Conservation (phyloP, 106 monocot genomes). For the Phalaenopsis equestris region DNA sequence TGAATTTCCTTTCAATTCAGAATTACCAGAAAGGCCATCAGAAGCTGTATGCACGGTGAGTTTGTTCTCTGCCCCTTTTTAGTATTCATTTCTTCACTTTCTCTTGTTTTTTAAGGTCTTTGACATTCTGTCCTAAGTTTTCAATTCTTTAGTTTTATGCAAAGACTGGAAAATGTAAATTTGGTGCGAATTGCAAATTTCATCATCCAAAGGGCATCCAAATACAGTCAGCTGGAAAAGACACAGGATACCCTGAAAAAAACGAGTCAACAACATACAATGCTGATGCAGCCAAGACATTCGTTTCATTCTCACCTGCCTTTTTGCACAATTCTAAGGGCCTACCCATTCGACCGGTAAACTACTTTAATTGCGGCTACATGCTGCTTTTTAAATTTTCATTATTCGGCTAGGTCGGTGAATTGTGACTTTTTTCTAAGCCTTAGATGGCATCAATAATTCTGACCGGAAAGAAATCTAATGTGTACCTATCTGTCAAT, state of each 20-base stretch:
- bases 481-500: background rate
- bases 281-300: slow-evolving; percentile 14
- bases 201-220: slow-evolving; percentile 82
- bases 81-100: background rate
- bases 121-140: background rate
- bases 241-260: background rate
- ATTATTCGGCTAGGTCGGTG: background rate
- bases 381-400: background rate
- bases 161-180: slow-evolving; percentile 82
- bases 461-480: background rate
- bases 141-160: slow-evolving; percentile 51
- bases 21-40: slow-evolving; percentile 72
- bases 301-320: slow-evolving; percentile 41
- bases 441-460: background rate
- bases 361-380: background rate
- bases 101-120: background rate
- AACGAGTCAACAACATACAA: too few species aligned
- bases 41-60: slow-evolving; percentile 63
- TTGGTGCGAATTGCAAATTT: slow-evolving; percentile 81
- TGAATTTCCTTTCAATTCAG: slow-evolving; percentile 18
- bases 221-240: slow-evolving; percentile 6
- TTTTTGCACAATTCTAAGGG: slow-evolving; percentile 80
- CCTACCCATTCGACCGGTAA: slow-evolving; percentile 79
- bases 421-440: too few species aligned
- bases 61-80: background rate